A percentile compares a stretch with the other conserved stretches of the same genome.
These are phyloP conservation scores for Pyrenophora seminiperda DNA, from an alignment of 2,329 filamentous ascomycete species.

Conservation along the genomic window DNA sequence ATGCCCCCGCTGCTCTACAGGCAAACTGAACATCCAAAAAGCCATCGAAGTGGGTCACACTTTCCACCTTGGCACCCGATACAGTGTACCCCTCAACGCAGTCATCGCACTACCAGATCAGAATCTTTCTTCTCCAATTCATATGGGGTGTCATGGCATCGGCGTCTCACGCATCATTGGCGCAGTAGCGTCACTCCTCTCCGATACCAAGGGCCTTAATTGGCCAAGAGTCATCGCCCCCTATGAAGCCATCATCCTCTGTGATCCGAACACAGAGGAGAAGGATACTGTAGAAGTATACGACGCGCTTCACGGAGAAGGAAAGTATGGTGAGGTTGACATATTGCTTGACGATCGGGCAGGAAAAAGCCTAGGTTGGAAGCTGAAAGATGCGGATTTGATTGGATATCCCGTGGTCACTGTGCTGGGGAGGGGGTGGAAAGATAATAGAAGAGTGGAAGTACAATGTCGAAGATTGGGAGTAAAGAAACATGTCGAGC, in stretches of 20 bases:
- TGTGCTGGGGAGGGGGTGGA: slow-evolving; percentile 65
- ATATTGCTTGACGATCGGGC: slow-evolving; percentile 50
- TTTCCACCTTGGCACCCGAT: slow-evolving; percentile 89
- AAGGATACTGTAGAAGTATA: slow-evolving; percentile 65
- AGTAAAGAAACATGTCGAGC: slow-evolving; percentile 63
- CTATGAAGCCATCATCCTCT: slow-evolving; percentile 74
- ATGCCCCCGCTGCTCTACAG: slow-evolving; percentile 72
- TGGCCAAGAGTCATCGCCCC: slow-evolving; percentile 90
- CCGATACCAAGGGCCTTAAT: slow-evolving; percentile 72
- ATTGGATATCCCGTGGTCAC: slow-evolving; percentile 86
- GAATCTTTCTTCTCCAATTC: slow-evolving; percentile 60
- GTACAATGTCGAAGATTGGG: slow-evolving; percentile 76
- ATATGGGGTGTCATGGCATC: slow-evolving; percentile 98
- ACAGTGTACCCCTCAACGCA: slow-evolving; percentile 75
- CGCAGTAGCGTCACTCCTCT: slow-evolving; percentile 77
- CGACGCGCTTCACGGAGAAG: slow-evolving; percentile 57
- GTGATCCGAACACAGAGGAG: slow-evolving; percentile 52
- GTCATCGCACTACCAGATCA: slow-evolving; percentile 57
- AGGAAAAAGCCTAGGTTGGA: slow-evolving; percentile 73
- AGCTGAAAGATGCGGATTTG: slow-evolving; percentile 85
- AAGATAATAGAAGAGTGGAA: slow-evolving; percentile 60
- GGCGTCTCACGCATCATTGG: slow-evolving; percentile 90
- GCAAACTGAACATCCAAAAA: slow-evolving; percentile 67
- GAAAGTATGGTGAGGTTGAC: slow-evolving; percentile 20
- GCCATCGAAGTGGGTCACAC: slow-evolving; percentile 94